Evolutionary conservation across 139 green algal species (phyloP), one percentile per base, ranked within the genome.

Genomic region (Chlorella sorokiniana): DNA sequence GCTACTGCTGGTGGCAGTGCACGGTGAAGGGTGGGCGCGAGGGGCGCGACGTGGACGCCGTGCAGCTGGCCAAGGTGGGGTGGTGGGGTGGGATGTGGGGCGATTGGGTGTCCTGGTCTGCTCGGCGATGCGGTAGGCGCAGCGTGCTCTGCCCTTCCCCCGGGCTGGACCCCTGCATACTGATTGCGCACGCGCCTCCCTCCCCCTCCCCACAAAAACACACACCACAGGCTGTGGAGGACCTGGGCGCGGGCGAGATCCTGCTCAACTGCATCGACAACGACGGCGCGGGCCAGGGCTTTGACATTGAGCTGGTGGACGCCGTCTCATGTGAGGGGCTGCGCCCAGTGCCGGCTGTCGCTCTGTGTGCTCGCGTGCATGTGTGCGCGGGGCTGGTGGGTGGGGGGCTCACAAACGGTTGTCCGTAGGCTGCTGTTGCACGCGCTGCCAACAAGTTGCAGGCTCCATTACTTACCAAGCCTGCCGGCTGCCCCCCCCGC

Each of bases 221-320:
- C 62, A 7, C 4, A 41, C 41, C 22, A 8, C 75, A 71, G 59
- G 96, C 92, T 14, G 91, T 98, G 38, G 95, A 99, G 85, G 93
- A 91, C 16, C 88, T 99, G 74, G 97, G 97, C 0, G 96, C 97
- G 20, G 96, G 97, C 20, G 97, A 99, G 89, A 98, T 99, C 84
- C 85, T 99, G 83, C 92, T 99, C 61, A 99, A 99, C 88, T 98
- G 95, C 91, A 99, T 99, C 81, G 96, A 99, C 88, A 92, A 92
- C 51, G 96, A 99, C 84, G 96, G 96, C 35, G 89, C 82, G 80
- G 83, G 86, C 52, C 77, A 83, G 87, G 96, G 97, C 62, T 99
- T 98, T 86, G 96, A 99, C 86, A 80, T 96, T 76, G 95, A 98
- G 69, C 91, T 99, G 52, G 93, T 99, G 37, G 77, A 82, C 2